Percentiles rank a stretch among this genome's conserved stretches.
These are phyloP conservation scores for Lentinula sp. DNA, from an alignment of 768 basidiomycete genomes.

Conservation along the genomic window DNA sequence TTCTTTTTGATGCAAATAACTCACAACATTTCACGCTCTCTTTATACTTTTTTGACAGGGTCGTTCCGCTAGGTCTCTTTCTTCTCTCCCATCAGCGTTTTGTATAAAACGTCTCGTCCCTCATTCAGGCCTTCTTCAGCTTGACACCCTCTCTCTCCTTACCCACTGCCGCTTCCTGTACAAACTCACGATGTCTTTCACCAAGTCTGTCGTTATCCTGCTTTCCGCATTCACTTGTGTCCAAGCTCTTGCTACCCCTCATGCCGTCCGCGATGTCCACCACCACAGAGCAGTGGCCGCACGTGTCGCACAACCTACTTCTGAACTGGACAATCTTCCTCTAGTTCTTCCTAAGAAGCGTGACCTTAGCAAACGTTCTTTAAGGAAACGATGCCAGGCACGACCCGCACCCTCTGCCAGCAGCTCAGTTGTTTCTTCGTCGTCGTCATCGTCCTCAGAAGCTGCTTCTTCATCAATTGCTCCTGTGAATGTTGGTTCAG, in stretches of 20 bases:
- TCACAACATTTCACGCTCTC: neutral
- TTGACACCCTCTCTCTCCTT: slow-evolving; percentile 11
- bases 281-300: slow-evolving; percentile 41
- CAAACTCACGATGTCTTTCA: slow-evolving; percentile 31
- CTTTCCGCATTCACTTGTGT: slow-evolving; percentile 26
- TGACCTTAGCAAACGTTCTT: neutral
- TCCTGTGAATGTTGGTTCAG: slow-evolving; percentile 10
- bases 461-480: slow-evolving; percentile 4
- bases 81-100: neutral
- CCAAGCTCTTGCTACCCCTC: slow-evolving; percentile 34
- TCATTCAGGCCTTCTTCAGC: slow-evolving; percentile 13
- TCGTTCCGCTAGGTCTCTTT: neutral
- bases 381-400: slow-evolving; percentile 10
- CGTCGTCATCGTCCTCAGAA: neutral
- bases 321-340: slow-evolving; percentile 14
- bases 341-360: slow-evolving; percentile 6
- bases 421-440: neutral
- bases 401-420: slow-evolving; percentile 7
- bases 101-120: neutral
- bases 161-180: slow-evolving; percentile 9
- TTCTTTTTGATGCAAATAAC: neutral
- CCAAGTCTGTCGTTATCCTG: slow-evolving; percentile 37
- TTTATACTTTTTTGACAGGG: neutral
- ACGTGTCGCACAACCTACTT: slow-evolving; percentile 29
- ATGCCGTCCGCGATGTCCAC: slow-evolving; percentile 26